These are phyloP conservation scores for Tylopilus sp. DNA, from an alignment of 1,284 basidiomycete genomes.

Conservation along the genomic window DNA sequence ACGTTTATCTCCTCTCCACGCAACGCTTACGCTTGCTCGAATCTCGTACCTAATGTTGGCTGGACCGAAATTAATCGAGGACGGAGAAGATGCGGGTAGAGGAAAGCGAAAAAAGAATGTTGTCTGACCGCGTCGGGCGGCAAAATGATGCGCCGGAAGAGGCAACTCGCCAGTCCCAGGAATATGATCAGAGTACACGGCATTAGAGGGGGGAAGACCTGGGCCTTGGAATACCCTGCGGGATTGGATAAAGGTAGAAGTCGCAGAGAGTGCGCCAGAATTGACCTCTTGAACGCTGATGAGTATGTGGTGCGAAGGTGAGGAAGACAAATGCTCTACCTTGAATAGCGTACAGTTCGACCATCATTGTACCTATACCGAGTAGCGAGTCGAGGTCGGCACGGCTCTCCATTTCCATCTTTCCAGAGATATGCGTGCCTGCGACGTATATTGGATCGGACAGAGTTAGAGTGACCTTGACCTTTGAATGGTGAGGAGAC, in stretches of 20 bases:
- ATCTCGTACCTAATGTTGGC: conserved; percentile 67
- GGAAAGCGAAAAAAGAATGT: conserved; percentile 72
- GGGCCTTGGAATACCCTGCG: conserved; percentile 70
- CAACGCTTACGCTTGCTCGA: conserved; percentile 60
- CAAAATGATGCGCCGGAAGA: conserved; percentile 58
- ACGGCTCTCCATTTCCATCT: conserved; percentile 70
- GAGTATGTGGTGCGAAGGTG: not conserved
- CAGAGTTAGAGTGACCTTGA: conserved; percentile 58
- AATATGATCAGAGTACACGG: conserved; percentile 51
- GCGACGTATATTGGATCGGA: conserved; percentile 57
- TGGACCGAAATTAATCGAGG: conserved; percentile 62
- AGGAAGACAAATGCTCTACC: conserved; percentile 37
- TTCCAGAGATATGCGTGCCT: conserved; percentile 60
- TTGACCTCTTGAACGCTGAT: conserved; percentile 50
- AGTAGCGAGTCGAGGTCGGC: conserved; percentile 57
- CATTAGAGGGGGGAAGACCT: conserved; percentile 73
- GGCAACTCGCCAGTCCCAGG: conserved; percentile 50
- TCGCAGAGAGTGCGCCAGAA: conserved; percentile 71
- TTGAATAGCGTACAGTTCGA: conserved; percentile 69
- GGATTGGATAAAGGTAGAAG: conserved; percentile 64
- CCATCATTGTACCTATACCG: conserved; percentile 66
- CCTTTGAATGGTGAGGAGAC: conserved; percentile 65
- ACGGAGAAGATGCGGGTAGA: conserved; percentile 57
- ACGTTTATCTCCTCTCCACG: conserved; percentile 65
- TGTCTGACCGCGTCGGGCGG: conserved; percentile 63